phyloP scores from a whole-genome alignment of 129 eudicot species.

The Flaveria brownii region DNA sequence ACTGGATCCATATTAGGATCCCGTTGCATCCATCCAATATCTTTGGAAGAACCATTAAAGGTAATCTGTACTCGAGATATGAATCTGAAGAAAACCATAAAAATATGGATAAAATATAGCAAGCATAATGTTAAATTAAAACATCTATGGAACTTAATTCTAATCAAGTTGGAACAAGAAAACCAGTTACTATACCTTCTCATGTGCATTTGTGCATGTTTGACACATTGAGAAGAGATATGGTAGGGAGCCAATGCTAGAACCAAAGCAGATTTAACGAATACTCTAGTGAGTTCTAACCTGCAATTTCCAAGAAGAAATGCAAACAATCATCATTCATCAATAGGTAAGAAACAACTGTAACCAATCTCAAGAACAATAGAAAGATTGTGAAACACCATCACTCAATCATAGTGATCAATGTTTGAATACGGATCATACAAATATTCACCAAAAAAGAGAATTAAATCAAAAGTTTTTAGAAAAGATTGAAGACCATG shows the following conservation, averaged over 20 bases:
- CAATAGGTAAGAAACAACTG: conserved; percentile 1
- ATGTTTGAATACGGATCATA: not conserved
- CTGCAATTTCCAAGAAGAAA: conserved; percentile 45
- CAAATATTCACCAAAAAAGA: conserved; percentile 16
- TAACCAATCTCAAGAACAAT: not conserved
- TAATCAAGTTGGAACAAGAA: conserved; percentile 10
- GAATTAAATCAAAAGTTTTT: not conserved
- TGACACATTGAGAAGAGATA: conserved; percentile 35
- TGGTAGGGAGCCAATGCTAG: conserved; percentile 64
- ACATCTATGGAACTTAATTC: not conserved
- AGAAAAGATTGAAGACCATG: not conserved
- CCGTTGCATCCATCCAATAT: conserved; percentile 90
- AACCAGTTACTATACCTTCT: conserved; percentile 44
- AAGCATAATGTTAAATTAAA: not conserved
- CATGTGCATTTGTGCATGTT: conserved; percentile 41
- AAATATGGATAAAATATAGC: not conserved
- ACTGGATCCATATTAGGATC: conserved; percentile 82
- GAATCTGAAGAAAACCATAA: conserved; percentile 37
- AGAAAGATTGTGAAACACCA: not conserved
- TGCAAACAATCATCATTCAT: conserved; percentile 10
- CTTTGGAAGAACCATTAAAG: conserved; percentile 76
- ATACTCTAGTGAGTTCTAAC: conserved; percentile 65
- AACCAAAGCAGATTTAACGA: conserved; percentile 48
- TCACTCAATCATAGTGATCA: conserved; percentile 9
- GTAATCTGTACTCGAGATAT: conserved; percentile 67